Evolutionary conservation across 2,329 filamentous ascomycete genomes (phyloP), one percentile per base, ranked within the genome.

Genomic region (Pseudogymnoascus sp.): DNA sequence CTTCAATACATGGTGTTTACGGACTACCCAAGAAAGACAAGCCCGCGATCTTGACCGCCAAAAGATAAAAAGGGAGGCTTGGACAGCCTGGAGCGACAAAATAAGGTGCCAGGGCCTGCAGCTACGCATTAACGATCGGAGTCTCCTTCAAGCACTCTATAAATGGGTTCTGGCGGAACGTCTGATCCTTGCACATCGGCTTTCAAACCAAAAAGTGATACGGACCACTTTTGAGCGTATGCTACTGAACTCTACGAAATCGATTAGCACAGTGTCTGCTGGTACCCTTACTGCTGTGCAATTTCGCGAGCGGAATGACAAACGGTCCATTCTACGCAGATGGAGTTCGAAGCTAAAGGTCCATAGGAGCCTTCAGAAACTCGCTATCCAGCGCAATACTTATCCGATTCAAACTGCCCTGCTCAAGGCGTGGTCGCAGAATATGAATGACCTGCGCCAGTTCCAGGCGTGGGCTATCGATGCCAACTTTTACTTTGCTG

Each of bases 21-120:
- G 77, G 59, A 66, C 76, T 59, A 71, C 74, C 40, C 75, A 79
- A 67, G 75, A 79, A 35, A 75, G 74, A 56, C 75, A 79, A 67
- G 84, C 85, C 17, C 73, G 75, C 21, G 73, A 77, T 60, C 74
- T 83, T 33, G 78, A 87, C 69, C 79, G 75, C 10, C 71, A 77
- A 67, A 80, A 83, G 53, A 71, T 87, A 29, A 69, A 86, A 60
- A 80, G 79, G 60, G 84, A 84, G 70, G 77, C 82, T 3, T 85
- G 82, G 77, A 85, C 80, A 1, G 75, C 76, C 10, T 88, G 86
- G 86, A 88, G 87, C 66, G 83, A 88, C 68, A 75, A 76, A 15
- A 76, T 87, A 15, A 82, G 85, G 17, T 80, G 78, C 65, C 77
- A 80, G 67, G 79, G 79, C 15, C 72, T 88, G 1, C 75, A 73